Evolutionary conservation across 345 rosid genomes (phyloP), one percentile per base, ranked within the genome.

Genomic region (Brassica napus): DNA sequence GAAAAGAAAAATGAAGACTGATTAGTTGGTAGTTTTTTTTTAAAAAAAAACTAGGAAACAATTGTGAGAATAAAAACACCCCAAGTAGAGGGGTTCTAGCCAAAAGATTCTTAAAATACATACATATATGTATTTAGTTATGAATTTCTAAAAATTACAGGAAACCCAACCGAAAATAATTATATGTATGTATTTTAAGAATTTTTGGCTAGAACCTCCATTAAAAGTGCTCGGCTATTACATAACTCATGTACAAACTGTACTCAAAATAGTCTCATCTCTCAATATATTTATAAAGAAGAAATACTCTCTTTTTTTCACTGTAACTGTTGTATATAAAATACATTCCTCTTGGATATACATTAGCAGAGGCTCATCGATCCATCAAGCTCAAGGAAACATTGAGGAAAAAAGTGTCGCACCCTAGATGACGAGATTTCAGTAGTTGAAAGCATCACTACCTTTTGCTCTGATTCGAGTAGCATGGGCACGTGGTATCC

Each of bases 201-300:
- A 0, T 28, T 28, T 28, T 28, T 28, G 31, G 31, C 31, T 28
- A 28, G 31, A 28, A 28, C 31, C 31, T 28, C 31, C 4, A 3
- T 28, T 28, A 28, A 28, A 28, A 28, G 31, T 28, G 31, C 31
- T 28, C 31, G 31, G 4, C 31, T 28, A 28, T 28, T 28, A 28
- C 31, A 28, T 73, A 88, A 4, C 82, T 88, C 71, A 90, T 68
- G 92, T 88, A 70, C 94, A 81, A 83, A 84, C 94, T 65, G 42
- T 90, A 81, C 42, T 80, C 78, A 95, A 95, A 76, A 86, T 90
- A 15, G 79, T 82, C 12, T 47, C 86, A 71, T 82, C 83, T 82
- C 83, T 28, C 71, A 72, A 31, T 80, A 85, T 67, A 16, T 59
- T 32, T 21, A 37, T n/a, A 2, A 6, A 21, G 37, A 32, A 12